These are phyloP conservation scores for Hypomyces rosellus DNA, from an alignment of 2,329 filamentous ascomycete species.

Conservation along the genomic window DNA sequence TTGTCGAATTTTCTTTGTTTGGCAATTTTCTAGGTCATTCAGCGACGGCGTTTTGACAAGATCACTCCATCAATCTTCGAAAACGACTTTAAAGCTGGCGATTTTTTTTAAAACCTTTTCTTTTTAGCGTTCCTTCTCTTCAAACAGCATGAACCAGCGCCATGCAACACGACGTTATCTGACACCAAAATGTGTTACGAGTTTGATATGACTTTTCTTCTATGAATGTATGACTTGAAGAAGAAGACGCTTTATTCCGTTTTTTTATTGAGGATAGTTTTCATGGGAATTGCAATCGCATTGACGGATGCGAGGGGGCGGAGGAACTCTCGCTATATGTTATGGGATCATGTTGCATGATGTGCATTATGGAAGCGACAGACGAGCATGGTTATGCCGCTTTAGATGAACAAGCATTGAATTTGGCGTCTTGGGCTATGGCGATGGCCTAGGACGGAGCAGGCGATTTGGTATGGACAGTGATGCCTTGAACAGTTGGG, in stretches of 20 bases:
- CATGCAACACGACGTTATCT: slow-evolving; percentile 27
- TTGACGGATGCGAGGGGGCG: slow-evolving; percentile 2
- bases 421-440: slow-evolving; percentile 13
- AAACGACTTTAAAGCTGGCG: slow-evolving; percentile 19
- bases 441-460: slow-evolving; percentile 9
- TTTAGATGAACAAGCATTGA: slow-evolving; percentile 16
- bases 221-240: slow-evolving; percentile 38
- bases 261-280: slow-evolving; percentile 3
- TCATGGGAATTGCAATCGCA: slow-evolving; percentile 5
- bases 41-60: slow-evolving; percentile 40
- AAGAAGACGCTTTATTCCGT: slow-evolving; percentile 17
- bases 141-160: slow-evolving; percentile 26
- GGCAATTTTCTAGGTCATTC: slow-evolving; percentile 22
- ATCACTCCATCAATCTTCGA: slow-evolving; percentile 26
- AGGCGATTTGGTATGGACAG: slow-evolving; percentile 11
- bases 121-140: slow-evolving; percentile 21
- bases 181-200: slow-evolving; percentile 30
- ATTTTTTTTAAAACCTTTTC: slow-evolving; percentile 19
- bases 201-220: slow-evolving; percentile 33
- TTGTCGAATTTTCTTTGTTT: slow-evolving; percentile 19
- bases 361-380: slow-evolving; percentile 9
- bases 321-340: slow-evolving; percentile 14
- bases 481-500: slow-evolving; percentile 11
- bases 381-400: slow-evolving; percentile 14
- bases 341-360: slow-evolving; percentile 27